phyloP scores from a whole-genome alignment of 768 basidiomycete genomes.

The Erythrobasidium yunnanense region DNA sequence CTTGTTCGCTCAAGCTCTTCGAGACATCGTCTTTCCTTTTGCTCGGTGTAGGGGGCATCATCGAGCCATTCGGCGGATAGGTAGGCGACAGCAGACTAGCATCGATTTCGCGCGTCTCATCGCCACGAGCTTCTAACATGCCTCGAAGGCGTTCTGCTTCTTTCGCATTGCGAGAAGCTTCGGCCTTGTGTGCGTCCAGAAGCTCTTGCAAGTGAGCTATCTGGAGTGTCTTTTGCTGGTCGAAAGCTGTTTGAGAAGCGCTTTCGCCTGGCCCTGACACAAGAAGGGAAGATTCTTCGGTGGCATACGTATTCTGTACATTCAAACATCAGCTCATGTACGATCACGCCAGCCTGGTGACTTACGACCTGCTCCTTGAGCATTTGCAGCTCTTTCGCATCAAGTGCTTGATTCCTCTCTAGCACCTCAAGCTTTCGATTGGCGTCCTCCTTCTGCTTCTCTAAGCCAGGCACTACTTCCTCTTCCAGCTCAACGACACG shows the following conservation, averaged over 20 bases:
- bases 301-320: slow-evolving; percentile 13
- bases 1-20: slow-evolving; percentile 1
- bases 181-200: slow-evolving; percentile 13
- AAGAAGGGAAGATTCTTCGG: slow-evolving; percentile 8
- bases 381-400: slow-evolving; percentile 15
- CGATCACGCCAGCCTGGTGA: too few relatives aligned
- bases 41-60: not conserved
- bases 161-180: not conserved
- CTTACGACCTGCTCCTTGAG: slow-evolving; percentile 8
- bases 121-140: not conserved
- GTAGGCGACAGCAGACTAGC: too few relatives aligned
- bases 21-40: not conserved
- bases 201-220: slow-evolving; percentile 25
- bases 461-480: not conserved
- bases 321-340: too few relatives aligned
- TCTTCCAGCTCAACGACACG: slow-evolving; percentile 21
- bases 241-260: slow-evolving; percentile 3
- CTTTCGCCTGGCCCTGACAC: not conserved
- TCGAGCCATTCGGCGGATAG: too few relatives aligned
- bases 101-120: not conserved
- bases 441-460: not conserved
- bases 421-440: not conserved
- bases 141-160: not conserved
- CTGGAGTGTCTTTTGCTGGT: slow-evolving; percentile 15
- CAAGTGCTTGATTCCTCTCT: slow-evolving; percentile 1